Evolutionary conservation across 768 basidiomycete genomes (phyloP).

Genomic region (Mycena indigotica): DNA sequence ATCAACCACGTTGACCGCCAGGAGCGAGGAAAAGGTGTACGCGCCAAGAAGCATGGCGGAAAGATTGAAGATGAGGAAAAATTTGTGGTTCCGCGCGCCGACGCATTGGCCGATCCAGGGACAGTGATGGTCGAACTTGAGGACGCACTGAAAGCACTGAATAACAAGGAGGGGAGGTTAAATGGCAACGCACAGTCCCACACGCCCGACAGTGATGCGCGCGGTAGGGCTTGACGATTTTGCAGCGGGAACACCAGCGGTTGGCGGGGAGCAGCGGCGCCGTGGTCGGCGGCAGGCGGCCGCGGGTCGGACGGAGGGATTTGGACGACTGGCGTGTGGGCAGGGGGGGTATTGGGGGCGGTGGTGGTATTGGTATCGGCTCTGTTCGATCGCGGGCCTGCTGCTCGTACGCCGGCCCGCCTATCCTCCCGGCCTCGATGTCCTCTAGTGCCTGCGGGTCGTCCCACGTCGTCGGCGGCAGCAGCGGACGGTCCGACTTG

Average conservation of each 20-base stretch:
- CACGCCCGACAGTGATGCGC: constrained; percentile 82
- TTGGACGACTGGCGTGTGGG: background rate
- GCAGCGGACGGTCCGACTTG: constrained; percentile 30
- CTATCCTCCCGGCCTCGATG: constrained; percentile 31
- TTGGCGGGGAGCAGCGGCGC: constrained; percentile 60
- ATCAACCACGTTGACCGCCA: constrained; percentile 48
- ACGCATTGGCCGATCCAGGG: constrained; percentile 97
- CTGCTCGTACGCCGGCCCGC: constrained; percentile 48
- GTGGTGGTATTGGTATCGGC: background rate
- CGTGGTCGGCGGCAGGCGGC: constrained; percentile 24
- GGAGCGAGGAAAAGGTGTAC: constrained; percentile 64
- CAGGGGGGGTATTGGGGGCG: background rate
- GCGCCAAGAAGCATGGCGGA: constrained; percentile 61
- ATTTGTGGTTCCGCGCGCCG: constrained; percentile 92
- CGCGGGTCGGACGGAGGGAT: background rate
- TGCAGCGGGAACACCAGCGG: constrained; percentile 67
- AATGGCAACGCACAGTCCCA: constrained; percentile 58
- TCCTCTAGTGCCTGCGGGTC: constrained; percentile 14
- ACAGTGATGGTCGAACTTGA: constrained; percentile 89
- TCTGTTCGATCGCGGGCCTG: background rate
- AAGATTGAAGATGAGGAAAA: constrained; percentile 80
- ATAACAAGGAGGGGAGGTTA: constrained; percentile 2
- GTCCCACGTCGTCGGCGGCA: constrained; percentile 16
- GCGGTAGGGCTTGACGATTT: constrained; percentile 70
- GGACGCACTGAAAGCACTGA: constrained; percentile 65